A percentile compares a stretch with the other conserved stretches of the same genome.
These are phyloP conservation scores for Cyclotella kingstonii DNA, from an alignment of 108 stramenopile genomes.

Conservation along the genomic window DNA sequence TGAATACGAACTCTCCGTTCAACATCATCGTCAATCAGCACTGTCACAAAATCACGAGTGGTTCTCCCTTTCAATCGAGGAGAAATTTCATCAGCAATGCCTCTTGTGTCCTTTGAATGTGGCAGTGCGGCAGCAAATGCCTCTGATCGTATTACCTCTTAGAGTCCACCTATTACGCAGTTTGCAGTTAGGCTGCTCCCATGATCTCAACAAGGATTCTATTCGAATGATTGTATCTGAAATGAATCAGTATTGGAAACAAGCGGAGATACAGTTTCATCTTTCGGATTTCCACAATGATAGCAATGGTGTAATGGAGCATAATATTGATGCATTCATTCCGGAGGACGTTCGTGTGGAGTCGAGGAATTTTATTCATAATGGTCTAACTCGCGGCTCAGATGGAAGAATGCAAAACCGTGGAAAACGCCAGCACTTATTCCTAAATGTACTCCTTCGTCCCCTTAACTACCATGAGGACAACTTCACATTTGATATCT, in stretches of 20 bases:
- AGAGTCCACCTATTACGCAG: constrained; percentile 13
- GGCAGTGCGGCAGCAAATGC: constrained; percentile 4
- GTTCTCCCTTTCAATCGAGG: constrained; percentile 11
- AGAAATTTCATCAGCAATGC: constrained; percentile 18
- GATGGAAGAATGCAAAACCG: constrained; percentile 26
- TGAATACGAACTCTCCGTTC: constrained; percentile 5
- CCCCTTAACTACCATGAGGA: background rate
- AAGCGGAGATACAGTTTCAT: constrained; percentile 14
- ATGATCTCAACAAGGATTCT: constrained; percentile 5
- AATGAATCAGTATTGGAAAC: constrained; percentile 18
- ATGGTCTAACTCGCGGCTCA: constrained; percentile 8
- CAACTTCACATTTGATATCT: constrained; percentile 5
- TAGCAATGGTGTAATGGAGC: background rate
- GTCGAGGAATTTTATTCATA: background rate
- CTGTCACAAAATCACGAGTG: background rate
- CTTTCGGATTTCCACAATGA: background rate
- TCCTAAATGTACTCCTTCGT: constrained; percentile 3
- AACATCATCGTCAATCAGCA: constrained; percentile 3
- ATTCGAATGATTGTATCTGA: constrained; percentile 1
- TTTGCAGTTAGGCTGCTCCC: constrained; percentile 13
- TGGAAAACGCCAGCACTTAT: constrained; percentile 1
- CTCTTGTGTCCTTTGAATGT: constrained; percentile 13
- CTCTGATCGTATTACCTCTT: constrained; percentile 10
- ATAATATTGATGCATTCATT: constrained; percentile 1
- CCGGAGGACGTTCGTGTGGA: constrained; percentile 1